phyloP scores from a whole-genome alignment of 2,329 filamentous ascomycete species.

The Uncinocarpus reesii region DNA sequence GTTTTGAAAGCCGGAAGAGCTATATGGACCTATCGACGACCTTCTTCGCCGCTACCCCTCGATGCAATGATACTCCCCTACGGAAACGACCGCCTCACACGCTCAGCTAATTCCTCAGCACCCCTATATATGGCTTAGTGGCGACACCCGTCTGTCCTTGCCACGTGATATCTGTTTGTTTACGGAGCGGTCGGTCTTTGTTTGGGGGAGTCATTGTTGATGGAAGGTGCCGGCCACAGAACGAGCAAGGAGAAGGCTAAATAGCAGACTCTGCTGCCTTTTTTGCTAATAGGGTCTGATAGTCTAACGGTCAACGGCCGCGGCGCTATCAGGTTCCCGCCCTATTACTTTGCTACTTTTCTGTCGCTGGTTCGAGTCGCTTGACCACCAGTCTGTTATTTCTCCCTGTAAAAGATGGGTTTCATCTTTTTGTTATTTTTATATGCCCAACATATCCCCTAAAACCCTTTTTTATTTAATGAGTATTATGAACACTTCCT shows the following conservation, averaged over 20 bases:
- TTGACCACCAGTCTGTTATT: not conserved
- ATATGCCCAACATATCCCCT: not conserved
- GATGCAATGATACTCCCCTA: not conserved
- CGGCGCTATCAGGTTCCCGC: not conserved
- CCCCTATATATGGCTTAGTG: not conserved
- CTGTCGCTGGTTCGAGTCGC: not conserved
- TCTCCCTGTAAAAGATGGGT: not conserved
- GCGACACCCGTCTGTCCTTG: not conserved
- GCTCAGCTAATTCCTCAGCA: not conserved
- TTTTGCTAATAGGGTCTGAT: not conserved
- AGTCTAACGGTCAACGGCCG: not conserved
- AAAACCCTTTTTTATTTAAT: too few relatives aligned
- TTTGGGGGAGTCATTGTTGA: not conserved
- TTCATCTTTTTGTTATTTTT: constrained; percentile 5
- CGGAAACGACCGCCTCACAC: not conserved
- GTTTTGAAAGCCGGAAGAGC: constrained; percentile 65
- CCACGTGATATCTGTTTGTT: not conserved
- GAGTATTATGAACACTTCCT: not conserved
- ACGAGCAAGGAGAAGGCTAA: not conserved
- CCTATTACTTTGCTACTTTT: not conserved
- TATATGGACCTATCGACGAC: constrained; percentile 31
- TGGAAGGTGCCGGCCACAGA: not conserved
- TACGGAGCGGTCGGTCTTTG: not conserved
- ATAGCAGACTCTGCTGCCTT: not conserved
- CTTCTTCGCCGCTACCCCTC: constrained; percentile 16